These are phyloP conservation scores for Populus nigra DNA, from an alignment of 345 rosid genomes.

Conservation along the genomic window DNA sequence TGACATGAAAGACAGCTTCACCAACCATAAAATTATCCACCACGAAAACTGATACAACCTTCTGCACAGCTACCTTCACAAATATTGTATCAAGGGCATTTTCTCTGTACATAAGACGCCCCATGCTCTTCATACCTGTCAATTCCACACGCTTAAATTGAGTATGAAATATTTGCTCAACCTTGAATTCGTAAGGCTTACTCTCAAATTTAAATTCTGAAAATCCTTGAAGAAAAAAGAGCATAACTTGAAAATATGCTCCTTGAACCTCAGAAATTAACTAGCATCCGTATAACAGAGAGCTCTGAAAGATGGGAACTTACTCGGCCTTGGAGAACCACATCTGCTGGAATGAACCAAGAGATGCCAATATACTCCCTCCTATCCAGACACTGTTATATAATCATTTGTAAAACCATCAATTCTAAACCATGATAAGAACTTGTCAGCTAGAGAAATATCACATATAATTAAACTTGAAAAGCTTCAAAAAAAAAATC, in stretches of 20 bases:
- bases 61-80: background rate
- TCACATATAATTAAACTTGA: background rate
- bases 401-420: background rate
- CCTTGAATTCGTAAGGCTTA: too few species aligned
- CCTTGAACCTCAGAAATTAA: background rate
- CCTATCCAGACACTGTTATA: constrained; percentile 89
- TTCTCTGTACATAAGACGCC: constrained; percentile 88
- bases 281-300: background rate
- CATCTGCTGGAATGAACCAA: constrained; percentile 95
- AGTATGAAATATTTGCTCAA: background rate
- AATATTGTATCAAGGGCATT: constrained; percentile 62
- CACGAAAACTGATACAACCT: background rate
- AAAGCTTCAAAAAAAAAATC: background rate
- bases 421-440: background rate
- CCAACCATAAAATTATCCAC: background rate
- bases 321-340: constrained; percentile 93
- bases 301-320: constrained; percentile 16
- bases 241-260: background rate
- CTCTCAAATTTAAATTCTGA: background rate
- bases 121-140: constrained; percentile 97
- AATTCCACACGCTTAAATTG: background rate
- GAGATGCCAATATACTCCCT: constrained; percentile 87
- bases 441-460: background rate
- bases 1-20: background rate
- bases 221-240: background rate